Conservation (phyloP, 495 filamentous ascomycete species). For the Neurospora cerealis region DNA sequence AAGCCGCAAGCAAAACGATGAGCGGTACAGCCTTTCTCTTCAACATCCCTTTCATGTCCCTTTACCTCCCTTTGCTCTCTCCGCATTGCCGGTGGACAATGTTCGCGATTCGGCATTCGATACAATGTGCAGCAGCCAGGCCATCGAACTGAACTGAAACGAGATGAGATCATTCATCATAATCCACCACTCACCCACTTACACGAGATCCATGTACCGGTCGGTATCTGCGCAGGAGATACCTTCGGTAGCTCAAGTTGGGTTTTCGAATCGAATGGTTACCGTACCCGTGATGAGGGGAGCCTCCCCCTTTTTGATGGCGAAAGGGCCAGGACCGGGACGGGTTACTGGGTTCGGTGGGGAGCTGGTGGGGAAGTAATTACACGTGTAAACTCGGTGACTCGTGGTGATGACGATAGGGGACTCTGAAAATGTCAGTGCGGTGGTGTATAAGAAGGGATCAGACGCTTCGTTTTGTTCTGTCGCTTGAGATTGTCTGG, state of each 20-base stretch:
- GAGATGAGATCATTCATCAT: neutral
- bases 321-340: neutral
- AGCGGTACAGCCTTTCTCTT: too few relatives aligned
- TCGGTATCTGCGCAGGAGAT: neutral
- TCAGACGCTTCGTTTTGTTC: neutral
- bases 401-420: neutral
- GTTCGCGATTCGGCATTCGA: too few relatives aligned
- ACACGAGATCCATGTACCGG: neutral
- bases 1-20: too few relatives aligned
- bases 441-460: neutral
- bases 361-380: neutral
- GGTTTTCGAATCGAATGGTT: neutral
- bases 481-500: neutral
- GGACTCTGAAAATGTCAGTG: neutral
- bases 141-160: neutral
- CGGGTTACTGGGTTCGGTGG: neutral
- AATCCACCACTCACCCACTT: neutral
- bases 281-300: neutral
- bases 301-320: neutral
- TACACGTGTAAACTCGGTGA: neutral
- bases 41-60: too few relatives aligned
- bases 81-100: too few relatives aligned
- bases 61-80: too few relatives aligned
- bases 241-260: neutral
- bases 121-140: too few relatives aligned